Conservation (phyloP, 441 rosid genomes). For the Omphalea diandra region DNA sequence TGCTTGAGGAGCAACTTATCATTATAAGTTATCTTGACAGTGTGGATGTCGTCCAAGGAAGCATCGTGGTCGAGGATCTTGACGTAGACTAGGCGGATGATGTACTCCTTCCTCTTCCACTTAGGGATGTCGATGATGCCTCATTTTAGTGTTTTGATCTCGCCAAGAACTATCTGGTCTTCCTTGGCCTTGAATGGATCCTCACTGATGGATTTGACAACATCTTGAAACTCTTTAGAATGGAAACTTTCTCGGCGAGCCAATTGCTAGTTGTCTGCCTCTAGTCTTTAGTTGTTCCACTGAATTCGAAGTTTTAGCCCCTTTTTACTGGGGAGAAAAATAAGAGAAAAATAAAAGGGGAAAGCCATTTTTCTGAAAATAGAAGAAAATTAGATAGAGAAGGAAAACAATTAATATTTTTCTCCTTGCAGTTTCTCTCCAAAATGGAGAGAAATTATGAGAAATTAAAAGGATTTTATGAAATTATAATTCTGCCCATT, state of each 20-base stretch:
- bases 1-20: slow-evolving; percentile 76
- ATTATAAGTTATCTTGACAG: slow-evolving; percentile 98
- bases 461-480: no score
- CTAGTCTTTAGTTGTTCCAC: slow-evolving; percentile 97
- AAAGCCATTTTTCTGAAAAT: no score
- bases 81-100: slow-evolving; percentile 77
- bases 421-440: no score
- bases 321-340: no score
- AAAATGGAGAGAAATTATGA: no score
- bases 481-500: no score
- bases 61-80: slow-evolving; percentile 99
- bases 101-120: slow-evolving; percentile 94
- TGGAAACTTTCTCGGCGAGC: slow-evolving; percentile 96
- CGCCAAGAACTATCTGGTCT: slow-evolving; percentile 83
- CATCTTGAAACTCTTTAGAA: slow-evolving; percentile 93
- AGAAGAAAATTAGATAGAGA: no score
- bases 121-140: slow-evolving; percentile 79
- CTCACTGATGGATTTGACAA: slow-evolving; percentile 96
- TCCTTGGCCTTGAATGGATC: slow-evolving; percentile 98
- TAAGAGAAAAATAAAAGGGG: no score
- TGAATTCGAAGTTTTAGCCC: background rate
- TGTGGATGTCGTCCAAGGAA: slow-evolving; percentile 93
- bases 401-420: no score
- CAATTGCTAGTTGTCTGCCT: slow-evolving; percentile 98
- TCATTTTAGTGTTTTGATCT: slow-evolving; percentile 88